Evolutionary conservation across 768 basidiomycete genomes (phyloP).

Genomic region (Omphalotus guepiniiformis): DNA sequence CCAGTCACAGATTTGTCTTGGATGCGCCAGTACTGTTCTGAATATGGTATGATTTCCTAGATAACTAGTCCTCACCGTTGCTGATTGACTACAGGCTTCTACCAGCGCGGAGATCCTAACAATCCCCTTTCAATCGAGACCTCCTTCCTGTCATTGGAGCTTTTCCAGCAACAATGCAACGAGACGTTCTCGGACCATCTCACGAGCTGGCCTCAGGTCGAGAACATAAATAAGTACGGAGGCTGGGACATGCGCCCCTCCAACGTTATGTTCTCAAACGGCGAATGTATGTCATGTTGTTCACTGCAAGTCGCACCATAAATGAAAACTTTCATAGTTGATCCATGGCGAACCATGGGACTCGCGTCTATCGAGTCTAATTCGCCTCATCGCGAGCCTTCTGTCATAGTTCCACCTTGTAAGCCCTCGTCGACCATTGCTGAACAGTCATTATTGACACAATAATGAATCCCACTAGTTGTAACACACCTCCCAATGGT

Average conservation of each 20-base stretch:
- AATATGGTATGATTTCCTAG: constrained; percentile 33
- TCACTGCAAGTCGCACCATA: too few relatives aligned
- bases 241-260: constrained; percentile 49
- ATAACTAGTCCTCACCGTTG: not conserved
- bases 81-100: constrained; percentile 31
- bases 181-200: constrained; percentile 34
- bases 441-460: not conserved
- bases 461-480: constrained; percentile 22
- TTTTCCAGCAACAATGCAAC: constrained; percentile 43
- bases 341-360: constrained; percentile 51
- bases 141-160: constrained; percentile 38
- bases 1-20: constrained; percentile 41
- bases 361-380: constrained; percentile 45
- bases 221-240: constrained; percentile 45
- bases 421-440: too few relatives aligned
- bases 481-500: constrained; percentile 30
- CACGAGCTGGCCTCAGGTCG: constrained; percentile 36
- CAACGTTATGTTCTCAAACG: constrained; percentile 45
- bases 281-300: constrained; percentile 35
- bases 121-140: constrained; percentile 47
- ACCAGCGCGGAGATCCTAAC: constrained; percentile 41
- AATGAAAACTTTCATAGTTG: constrained; percentile 35
- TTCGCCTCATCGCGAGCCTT: constrained; percentile 37
- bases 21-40: constrained; percentile 53
- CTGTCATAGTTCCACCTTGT: constrained; percentile 35